A percentile compares a stretch with the other conserved stretches of the same genome.
phyloP scores from a whole-genome alignment of 2,329 filamentous ascomycete genomes.

The Pseudocercospora crystallina region DNA sequence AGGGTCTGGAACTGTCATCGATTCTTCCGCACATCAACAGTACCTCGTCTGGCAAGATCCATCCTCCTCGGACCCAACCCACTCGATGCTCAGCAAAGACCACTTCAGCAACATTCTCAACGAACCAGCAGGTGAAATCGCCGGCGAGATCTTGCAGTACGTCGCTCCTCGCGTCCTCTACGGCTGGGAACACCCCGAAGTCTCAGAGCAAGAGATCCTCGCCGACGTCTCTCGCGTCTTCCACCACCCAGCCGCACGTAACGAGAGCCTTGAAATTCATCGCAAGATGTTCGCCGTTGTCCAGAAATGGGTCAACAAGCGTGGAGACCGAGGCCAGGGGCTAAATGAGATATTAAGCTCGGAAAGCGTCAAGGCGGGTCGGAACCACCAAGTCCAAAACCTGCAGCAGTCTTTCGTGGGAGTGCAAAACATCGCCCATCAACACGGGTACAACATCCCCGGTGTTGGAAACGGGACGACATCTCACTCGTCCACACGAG shows the following conservation, averaged over 20 bases:
- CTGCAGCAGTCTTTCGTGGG: constrained; percentile 27
- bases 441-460: constrained; percentile 20
- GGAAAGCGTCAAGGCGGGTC: constrained; percentile 76
- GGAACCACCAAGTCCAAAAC: constrained; percentile 63
- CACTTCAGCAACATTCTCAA: constrained; percentile 54
- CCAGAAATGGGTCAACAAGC: constrained; percentile 72
- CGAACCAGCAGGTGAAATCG: constrained; percentile 49
- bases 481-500: constrained; percentile 29
- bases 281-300: constrained; percentile 86
- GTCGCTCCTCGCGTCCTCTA: constrained; percentile 83
- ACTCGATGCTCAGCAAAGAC: constrained; percentile 54
- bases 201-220: constrained; percentile 79
- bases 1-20: constrained; percentile 72
- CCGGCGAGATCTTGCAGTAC: constrained; percentile 71
- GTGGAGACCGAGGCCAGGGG: constrained; percentile 63
- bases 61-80: constrained; percentile 49
- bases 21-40: constrained; percentile 51
- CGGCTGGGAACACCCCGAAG: constrained; percentile 85
- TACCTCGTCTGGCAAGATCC: constrained; percentile 53
- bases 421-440: constrained; percentile 26
- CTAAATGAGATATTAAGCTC: constrained; percentile 77
- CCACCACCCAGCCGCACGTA: constrained; percentile 83
- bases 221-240: constrained; percentile 79
- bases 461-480: constrained; percentile 22
- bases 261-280: constrained; percentile 76